phyloP scores from a whole-genome alignment of 768 basidiomycete genomes.

The Rhodotorula paludigena region DNA sequence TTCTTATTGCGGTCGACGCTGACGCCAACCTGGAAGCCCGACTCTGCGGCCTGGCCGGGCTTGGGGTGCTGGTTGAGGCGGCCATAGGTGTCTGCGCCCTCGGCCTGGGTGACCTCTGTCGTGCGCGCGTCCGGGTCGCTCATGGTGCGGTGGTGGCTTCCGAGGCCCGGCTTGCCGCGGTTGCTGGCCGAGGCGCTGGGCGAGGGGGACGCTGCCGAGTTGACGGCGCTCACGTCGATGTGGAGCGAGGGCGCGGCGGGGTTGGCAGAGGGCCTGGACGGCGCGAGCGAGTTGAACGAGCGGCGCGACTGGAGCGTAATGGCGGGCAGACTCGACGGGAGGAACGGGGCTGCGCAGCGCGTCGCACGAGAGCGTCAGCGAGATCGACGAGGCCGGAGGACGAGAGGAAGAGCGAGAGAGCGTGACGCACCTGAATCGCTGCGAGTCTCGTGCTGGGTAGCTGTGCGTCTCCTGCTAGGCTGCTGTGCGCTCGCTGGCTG shows the following conservation, averaged over 20 bases:
- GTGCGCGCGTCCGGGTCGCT: slow-evolving; percentile 6
- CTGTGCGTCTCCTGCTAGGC: too few relatives aligned
- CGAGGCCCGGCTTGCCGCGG: not conserved
- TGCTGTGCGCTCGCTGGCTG: too few relatives aligned
- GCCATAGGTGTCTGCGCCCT: slow-evolving; percentile 29
- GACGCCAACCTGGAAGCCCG: slow-evolving; percentile 60
- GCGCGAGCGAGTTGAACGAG: not conserved
- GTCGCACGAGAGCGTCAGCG: too few relatives aligned
- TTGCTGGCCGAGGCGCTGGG: not conserved
- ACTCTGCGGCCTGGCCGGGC: slow-evolving; percentile 51
- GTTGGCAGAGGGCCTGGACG: not conserved
- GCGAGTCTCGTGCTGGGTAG: too few relatives aligned
- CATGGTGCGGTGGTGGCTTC: not conserved
- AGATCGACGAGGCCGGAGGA: too few relatives aligned
- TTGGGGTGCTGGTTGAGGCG: slow-evolving; percentile 29
- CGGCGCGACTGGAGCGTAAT: slow-evolving; percentile 4
- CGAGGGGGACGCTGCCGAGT: not conserved
- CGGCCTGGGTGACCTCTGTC: slow-evolving; percentile 11
- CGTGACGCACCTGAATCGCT: too few relatives aligned
- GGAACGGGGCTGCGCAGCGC: not conserved
- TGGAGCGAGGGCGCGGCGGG: slow-evolving; percentile 1
- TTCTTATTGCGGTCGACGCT: slow-evolving; percentile 75
- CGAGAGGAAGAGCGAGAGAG: too few relatives aligned
- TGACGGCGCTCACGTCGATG: slow-evolving; percentile 30
- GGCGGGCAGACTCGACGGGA: not conserved